Conservation (phyloP, 345 rosid genomes). For the Angophora floribunda region DNA sequence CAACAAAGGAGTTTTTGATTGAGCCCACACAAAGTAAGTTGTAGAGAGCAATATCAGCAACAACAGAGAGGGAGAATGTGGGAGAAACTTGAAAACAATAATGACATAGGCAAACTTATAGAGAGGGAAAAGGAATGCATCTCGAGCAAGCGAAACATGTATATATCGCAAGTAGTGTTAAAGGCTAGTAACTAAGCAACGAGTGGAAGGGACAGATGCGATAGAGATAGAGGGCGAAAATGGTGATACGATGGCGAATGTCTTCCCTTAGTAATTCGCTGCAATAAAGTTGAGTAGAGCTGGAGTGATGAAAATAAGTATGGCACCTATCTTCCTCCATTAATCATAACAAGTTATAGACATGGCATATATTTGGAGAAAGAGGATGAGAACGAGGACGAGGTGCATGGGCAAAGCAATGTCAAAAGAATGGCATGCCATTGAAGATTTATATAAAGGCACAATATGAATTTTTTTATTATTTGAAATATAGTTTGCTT, state of each 20-base stretch:
- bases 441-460: no score
- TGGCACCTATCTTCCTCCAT: accelerated
- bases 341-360: no score
- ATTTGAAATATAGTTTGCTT: no score
- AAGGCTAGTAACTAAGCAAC: not conserved
- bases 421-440: not conserved
- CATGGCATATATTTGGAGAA: not conserved
- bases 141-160: accelerated
- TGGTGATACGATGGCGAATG: not conserved
- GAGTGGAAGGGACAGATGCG: accelerated
- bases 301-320: not conserved
- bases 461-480: no score
- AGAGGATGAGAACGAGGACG: not conserved
- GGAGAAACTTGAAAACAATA: no score
- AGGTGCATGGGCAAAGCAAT: not conserved
- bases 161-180: not conserved
- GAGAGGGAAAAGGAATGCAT: accelerated
- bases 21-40: not conserved
- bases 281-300: not conserved
- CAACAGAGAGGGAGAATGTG: accelerated
- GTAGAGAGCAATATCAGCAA: not conserved
- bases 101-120: no score
- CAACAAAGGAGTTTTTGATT: not conserved
- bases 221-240: no score
- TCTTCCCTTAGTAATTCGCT: not conserved